A percentile compares a stretch with the other conserved stretches of the same genome.
Conservation (phyloP, 805 yeast genomes). For the Ogataea saltuana region DNA sequence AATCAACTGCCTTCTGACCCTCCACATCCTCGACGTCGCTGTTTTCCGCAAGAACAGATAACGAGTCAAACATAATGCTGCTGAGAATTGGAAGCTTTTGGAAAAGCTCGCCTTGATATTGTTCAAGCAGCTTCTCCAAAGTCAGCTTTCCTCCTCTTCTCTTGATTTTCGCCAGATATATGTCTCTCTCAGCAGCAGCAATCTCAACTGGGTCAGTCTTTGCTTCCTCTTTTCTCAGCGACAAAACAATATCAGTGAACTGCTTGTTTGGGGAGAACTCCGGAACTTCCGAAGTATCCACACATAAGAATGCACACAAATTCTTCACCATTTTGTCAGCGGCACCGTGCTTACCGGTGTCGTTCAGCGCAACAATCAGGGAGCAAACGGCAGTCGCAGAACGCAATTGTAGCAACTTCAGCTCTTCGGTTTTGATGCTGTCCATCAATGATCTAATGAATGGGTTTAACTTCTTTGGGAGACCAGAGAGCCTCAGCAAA, state of each 20-base stretch:
- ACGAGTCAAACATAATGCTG: constrained; percentile 64
- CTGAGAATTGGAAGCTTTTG: constrained; percentile 64
- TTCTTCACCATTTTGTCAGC: constrained; percentile 89
- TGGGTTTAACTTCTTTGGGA: constrained; percentile 90
- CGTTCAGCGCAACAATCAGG: constrained; percentile 60
- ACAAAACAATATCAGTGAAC: constrained; percentile 58
- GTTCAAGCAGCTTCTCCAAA: constrained; percentile 55
- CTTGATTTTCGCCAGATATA: constrained; percentile 74
- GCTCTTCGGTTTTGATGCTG: constrained; percentile 76
- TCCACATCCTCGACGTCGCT: constrained; percentile 40
- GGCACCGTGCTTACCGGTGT: constrained; percentile 63
- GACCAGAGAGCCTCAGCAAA: constrained; percentile 54
- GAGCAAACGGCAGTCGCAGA: constrained; percentile 69
- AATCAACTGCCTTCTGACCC: constrained; percentile 85
- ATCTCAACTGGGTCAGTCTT: constrained; percentile 60
- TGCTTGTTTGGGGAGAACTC: constrained; percentile 71
- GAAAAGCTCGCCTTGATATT: constrained; percentile 58
- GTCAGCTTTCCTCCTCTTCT: constrained; percentile 81
- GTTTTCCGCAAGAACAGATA: constrained; percentile 35
- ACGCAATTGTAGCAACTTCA: constrained; percentile 63
- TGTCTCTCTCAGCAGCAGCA: constrained; percentile 58
- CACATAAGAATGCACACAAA: constrained; percentile 89
- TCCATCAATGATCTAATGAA: constrained; percentile 90
- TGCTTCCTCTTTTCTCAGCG: constrained; percentile 78
- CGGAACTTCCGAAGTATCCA: constrained; percentile 94